Evolutionary conservation across 2,329 filamentous ascomycete genomes (phyloP).

Genomic region (Penicillium oxalicum): DNA sequence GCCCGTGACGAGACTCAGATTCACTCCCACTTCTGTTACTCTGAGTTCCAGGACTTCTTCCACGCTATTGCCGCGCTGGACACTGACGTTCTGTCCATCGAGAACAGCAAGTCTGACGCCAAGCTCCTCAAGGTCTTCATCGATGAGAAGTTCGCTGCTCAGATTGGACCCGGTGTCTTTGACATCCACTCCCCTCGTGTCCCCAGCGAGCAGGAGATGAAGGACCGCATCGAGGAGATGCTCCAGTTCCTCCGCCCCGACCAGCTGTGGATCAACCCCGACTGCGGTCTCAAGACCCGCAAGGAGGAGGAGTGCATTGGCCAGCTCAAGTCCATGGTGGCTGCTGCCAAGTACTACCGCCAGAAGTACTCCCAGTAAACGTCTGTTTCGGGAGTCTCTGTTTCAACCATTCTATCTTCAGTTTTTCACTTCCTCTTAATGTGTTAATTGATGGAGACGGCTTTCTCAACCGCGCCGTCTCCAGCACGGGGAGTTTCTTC

Average conservation of each 20-base stretch:
- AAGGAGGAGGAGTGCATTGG: conserved; percentile 89
- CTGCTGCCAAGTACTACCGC: conserved; percentile 95
- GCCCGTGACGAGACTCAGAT: conserved; percentile 96
- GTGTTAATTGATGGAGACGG: conserved; percentile 26
- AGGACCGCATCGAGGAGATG: conserved; percentile 97
- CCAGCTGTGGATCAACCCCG: conserved; percentile 99
- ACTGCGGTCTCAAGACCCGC: conserved; percentile 98
- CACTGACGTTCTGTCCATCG: conserved; percentile 95
- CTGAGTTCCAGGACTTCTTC: conserved; percentile 99
- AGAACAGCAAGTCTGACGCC: conserved; percentile 99
- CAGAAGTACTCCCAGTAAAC: conserved; percentile 67
- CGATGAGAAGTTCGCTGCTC: conserved; percentile 91
- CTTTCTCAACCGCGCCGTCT: conserved; percentile 36
- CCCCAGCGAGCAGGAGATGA: conserved; percentile 95
- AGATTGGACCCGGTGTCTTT: conserved; percentile 99
- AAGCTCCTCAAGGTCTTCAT: conserved; percentile 99
- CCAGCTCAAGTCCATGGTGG: conserved; percentile 59
- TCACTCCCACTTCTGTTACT: conserved; percentile 99
- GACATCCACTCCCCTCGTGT: conserved; percentile 96
- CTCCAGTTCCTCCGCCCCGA: conserved; percentile 93
- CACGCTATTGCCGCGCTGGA: conserved; percentile 97
- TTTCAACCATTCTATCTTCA: conserved; percentile 6
- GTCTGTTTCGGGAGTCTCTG: background rate
- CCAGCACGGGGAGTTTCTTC: conserved; percentile 24
- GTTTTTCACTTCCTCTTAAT: conserved; percentile 12